These are phyloP conservation scores for Jackrogersella minutella DNA, from an alignment of 495 filamentous ascomycete species.

Conservation along the genomic window DNA sequence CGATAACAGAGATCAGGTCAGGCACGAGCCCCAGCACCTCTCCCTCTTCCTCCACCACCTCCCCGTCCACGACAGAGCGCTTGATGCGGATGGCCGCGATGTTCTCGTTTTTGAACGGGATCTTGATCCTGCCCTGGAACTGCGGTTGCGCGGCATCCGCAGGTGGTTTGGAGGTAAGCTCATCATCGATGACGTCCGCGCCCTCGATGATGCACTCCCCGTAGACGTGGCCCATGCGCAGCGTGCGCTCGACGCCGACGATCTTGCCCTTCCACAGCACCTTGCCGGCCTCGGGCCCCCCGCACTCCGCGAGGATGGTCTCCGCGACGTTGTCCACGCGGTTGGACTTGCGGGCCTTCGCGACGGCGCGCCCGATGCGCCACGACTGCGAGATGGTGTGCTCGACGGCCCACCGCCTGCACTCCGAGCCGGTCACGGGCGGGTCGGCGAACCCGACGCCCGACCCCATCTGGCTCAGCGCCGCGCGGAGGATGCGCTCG, in stretches of 20 bases:
- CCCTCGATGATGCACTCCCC: slow-evolving; percentile 63
- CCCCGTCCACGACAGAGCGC: slow-evolving; percentile 23
- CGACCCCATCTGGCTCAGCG: slow-evolving; percentile 58
- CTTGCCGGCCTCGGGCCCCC: slow-evolving; percentile 58
- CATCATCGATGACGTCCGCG: slow-evolving; percentile 45
- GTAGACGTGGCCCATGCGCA: slow-evolving; percentile 64
- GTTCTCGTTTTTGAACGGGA: slow-evolving; percentile 74
- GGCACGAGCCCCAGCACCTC: slow-evolving; percentile 65
- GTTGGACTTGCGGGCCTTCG: slow-evolving; percentile 55
- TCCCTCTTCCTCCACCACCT: slow-evolving; percentile 46
- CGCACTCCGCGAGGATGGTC: slow-evolving; percentile 64
- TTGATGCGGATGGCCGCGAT: slow-evolving; percentile 58
- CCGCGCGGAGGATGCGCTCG: slow-evolving; percentile 52
- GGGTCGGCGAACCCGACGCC: slow-evolving; percentile 56
- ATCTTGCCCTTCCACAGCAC: slow-evolving; percentile 70
- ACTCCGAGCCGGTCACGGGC: slow-evolving; percentile 52
- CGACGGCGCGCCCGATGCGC: slow-evolving; percentile 64
- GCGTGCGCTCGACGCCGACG: slow-evolving; percentile 61
- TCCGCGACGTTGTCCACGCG: slow-evolving; percentile 60
- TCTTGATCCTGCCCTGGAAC: slow-evolving; percentile 55
- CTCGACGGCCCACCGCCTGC: slow-evolving; percentile 59
- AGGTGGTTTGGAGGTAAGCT: slow-evolving; percentile 13
- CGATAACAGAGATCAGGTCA: slow-evolving; percentile 68
- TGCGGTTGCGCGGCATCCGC: slow-evolving; percentile 7
- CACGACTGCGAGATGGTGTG: slow-evolving; percentile 62